phyloP scores from a whole-genome alignment of 129 eudicot genomes.

The Chrysanthemum seticuspe region DNA sequence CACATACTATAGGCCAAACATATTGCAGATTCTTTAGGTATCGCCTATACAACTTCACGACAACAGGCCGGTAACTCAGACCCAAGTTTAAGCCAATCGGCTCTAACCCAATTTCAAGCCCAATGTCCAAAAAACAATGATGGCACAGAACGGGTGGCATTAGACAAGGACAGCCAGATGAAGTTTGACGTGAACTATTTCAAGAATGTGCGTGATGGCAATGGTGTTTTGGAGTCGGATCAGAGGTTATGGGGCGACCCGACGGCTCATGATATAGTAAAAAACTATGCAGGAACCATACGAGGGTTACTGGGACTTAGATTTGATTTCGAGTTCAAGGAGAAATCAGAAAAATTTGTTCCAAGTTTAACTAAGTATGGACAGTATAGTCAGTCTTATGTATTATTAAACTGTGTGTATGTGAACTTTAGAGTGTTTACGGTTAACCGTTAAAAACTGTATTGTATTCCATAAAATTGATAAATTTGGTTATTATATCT shows the following conservation, averaged over 20 bases:
- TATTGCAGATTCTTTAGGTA: slow-evolving; percentile 63
- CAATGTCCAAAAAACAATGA: slow-evolving; percentile 52
- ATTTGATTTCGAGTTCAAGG: slow-evolving; percentile 74
- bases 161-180: slow-evolving; percentile 49
- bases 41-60: slow-evolving; percentile 73
- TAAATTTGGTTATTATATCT: neutral
- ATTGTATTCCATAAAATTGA: slow-evolving; percentile 11
- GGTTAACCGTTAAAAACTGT: slow-evolving; percentile 9
- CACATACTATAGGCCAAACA: slow-evolving; percentile 81
- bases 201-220: slow-evolving; percentile 71
- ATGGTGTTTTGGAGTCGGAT: slow-evolving; percentile 74
- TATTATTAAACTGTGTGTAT: slow-evolving; percentile 15
- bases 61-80: slow-evolving; percentile 73
- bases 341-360: slow-evolving; percentile 70
- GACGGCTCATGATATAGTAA: slow-evolving; percentile 46
- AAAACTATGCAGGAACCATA: slow-evolving; percentile 71
- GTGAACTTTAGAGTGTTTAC: neutral
- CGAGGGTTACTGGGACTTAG: slow-evolving; percentile 66
- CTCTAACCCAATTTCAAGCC: slow-evolving; percentile 41
- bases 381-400: slow-evolving; percentile 12
- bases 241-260: slow-evolving; percentile 74
- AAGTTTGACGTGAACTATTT: slow-evolving; percentile 64
- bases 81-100: slow-evolving; percentile 53
- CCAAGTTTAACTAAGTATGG: slow-evolving; percentile 47
- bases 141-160: slow-evolving; percentile 56